These are phyloP conservation scores for Hordeum marinum DNA, from an alignment of 176 grass and related monocot genomes.

Conservation along the genomic window DNA sequence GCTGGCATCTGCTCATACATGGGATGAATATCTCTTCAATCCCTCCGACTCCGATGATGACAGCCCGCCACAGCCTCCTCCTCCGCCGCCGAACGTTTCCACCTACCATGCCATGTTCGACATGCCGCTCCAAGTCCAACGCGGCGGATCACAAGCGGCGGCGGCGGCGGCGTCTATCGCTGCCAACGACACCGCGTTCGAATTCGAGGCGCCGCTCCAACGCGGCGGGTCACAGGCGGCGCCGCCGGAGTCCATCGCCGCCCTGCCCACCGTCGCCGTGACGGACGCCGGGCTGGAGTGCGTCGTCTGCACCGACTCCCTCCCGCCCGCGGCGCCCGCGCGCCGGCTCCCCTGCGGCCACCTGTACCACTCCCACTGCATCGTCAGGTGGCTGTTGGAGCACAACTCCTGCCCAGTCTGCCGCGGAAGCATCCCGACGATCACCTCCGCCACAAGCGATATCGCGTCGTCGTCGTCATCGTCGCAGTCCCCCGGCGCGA, in stretches of 20 bases:
- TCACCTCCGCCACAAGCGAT: background rate
- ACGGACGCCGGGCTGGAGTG: background rate
- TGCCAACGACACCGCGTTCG: background rate
- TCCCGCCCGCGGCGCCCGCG: background rate
- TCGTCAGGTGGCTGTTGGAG: background rate
- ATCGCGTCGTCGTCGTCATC: background rate
- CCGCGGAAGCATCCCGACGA: background rate
- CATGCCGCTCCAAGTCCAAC: background rate
- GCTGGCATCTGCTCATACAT: background rate
- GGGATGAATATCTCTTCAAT: background rate
- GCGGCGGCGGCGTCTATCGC: background rate
- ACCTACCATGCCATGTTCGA: background rate
- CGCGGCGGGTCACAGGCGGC: background rate
- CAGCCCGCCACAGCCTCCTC: background rate
- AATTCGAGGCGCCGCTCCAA: background rate
- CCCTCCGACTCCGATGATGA: background rate
- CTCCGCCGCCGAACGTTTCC: background rate
- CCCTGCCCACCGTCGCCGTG: background rate
- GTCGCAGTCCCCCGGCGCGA: background rate
- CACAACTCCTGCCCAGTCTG: conserved; percentile 33
- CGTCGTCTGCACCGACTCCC: background rate
- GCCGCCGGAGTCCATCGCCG: background rate
- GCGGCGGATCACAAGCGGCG: background rate
- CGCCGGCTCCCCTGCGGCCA: background rate
- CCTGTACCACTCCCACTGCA: conserved; percentile 24